phyloP scores from a whole-genome alignment of 2,329 filamentous ascomycete genomes.

The Raffaelea deltoideospora region DNA sequence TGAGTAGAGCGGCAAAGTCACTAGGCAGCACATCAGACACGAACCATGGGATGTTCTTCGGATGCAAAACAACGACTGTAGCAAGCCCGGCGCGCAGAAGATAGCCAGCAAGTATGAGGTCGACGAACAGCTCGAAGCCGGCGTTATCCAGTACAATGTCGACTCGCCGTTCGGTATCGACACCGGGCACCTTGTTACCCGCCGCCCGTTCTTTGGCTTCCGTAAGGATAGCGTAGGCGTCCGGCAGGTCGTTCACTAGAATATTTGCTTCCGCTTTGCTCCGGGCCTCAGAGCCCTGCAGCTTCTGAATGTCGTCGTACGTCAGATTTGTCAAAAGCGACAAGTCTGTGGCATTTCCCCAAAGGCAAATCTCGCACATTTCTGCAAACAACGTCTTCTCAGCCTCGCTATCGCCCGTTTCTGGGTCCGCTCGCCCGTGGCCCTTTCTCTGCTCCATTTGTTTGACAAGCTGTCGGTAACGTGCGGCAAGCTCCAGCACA shows the following conservation, averaged over 20 bases:
- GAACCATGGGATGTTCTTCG: conserved; percentile 95
- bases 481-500: conserved; percentile 26
- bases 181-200: too few species aligned
- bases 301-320: conserved; percentile 92
- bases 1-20: conserved; percentile 74
- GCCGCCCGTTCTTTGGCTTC: neutral
- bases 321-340: conserved; percentile 79
- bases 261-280: conserved; percentile 87
- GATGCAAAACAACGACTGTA: conserved; percentile 74
- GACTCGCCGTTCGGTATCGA: conserved; percentile 48
- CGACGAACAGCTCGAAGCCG: conserved; percentile 93
- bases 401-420: conserved; percentile 28
- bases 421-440: conserved; percentile 42
- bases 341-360: conserved; percentile 93
- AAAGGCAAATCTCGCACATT: conserved; percentile 92
- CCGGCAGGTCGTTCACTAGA: conserved; percentile 64
- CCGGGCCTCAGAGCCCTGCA: conserved; percentile 77
- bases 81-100: conserved; percentile 73
- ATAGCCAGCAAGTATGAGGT: conserved; percentile 83
- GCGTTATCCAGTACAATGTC: conserved; percentile 96
- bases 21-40: conserved; percentile 83
- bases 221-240: conserved; percentile 15
- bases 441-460: conserved; percentile 40
- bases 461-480: conserved; percentile 42
- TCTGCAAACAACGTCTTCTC: conserved; percentile 73